Percentiles rank a stretch among this genome's conserved stretches.
phyloP scores from a whole-genome alignment of 2,329 filamentous ascomycete genomes.

The Fusarium longipes region DNA sequence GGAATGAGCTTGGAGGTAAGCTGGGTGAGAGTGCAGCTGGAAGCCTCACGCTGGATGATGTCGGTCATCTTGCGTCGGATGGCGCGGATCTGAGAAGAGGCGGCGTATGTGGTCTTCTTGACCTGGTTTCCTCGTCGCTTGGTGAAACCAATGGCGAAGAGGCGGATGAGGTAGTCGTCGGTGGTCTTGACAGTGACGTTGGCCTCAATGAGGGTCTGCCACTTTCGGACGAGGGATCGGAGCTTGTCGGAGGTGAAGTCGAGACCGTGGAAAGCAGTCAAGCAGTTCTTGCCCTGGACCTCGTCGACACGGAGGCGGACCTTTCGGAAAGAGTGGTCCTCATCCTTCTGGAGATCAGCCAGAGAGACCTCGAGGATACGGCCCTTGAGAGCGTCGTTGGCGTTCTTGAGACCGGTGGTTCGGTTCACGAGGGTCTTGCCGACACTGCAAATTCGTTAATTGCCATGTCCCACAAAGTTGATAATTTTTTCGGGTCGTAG shows the following conservation, averaged over 20 bases:
- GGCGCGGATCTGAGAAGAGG: constrained; percentile 94
- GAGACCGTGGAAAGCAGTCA: constrained; percentile 99
- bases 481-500: constrained; percentile 33
- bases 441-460: constrained; percentile 72
- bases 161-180: constrained; percentile 98
- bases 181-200: constrained; percentile 99
- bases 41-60: constrained; percentile 97
- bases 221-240: constrained; percentile 98
- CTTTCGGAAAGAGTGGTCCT: constrained; percentile 99
- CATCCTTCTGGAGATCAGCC: constrained; percentile 99
- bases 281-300: constrained; percentile 99
- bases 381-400: constrained; percentile 98
- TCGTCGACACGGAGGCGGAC: constrained; percentile 98
- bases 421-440: constrained; percentile 99
- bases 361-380: constrained; percentile 99
- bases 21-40: constrained; percentile 93
- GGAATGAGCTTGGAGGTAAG: constrained; percentile 99
- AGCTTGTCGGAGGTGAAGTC: constrained; percentile 99
- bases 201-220: constrained; percentile 99
- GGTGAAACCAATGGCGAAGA: constrained; percentile 99
- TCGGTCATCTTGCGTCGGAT: constrained; percentile 99
- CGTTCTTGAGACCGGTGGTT: constrained; percentile 99
- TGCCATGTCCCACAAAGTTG: constrained; percentile 27
- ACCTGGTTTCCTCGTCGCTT: constrained; percentile 99
- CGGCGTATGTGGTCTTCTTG: constrained; percentile 99